phyloP scores from a whole-genome alignment of 257 asterid species.

The Ligustrum vulgare region DNA sequence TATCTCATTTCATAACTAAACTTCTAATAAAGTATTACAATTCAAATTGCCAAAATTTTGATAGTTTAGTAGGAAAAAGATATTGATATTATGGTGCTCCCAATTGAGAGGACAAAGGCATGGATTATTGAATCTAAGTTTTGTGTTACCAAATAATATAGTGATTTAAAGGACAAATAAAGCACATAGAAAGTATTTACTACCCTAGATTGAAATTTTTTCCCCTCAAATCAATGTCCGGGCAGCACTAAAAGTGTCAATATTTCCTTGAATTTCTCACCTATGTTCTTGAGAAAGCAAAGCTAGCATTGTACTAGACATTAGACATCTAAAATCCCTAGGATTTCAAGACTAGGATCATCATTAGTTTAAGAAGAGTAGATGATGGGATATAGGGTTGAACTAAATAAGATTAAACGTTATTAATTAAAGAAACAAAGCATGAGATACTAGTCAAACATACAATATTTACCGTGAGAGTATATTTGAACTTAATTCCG shows the following conservation, averaged over 20 bases:
- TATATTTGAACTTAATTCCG: too few relatives aligned
- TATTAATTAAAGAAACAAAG: too few relatives aligned
- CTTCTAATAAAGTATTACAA: background rate
- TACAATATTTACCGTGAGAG: too few relatives aligned
- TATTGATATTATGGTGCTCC: slow-evolving; percentile 20
- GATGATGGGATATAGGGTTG: background rate
- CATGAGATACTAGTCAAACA: too few relatives aligned
- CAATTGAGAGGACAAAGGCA: slow-evolving; percentile 8
- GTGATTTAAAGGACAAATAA: background rate
- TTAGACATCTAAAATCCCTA: background rate
- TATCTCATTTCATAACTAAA: background rate
- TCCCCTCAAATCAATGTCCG: slow-evolving; percentile 3
- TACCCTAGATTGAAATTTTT: background rate
- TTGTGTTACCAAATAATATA: background rate
- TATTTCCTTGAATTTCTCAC: background rate
- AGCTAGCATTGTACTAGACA: background rate
- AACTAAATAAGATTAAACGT: too few relatives aligned
- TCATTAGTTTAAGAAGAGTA: background rate
- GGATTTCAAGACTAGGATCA: background rate
- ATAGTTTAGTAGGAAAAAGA: too few relatives aligned
- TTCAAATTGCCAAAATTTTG: too few relatives aligned
- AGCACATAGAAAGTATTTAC: background rate
- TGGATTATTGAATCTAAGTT: background rate
- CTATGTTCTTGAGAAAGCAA: background rate
- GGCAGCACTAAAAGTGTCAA: slow-evolving; percentile 1